Conservation (phyloP, 106 monocot species). For the Triglochin maritima region DNA sequence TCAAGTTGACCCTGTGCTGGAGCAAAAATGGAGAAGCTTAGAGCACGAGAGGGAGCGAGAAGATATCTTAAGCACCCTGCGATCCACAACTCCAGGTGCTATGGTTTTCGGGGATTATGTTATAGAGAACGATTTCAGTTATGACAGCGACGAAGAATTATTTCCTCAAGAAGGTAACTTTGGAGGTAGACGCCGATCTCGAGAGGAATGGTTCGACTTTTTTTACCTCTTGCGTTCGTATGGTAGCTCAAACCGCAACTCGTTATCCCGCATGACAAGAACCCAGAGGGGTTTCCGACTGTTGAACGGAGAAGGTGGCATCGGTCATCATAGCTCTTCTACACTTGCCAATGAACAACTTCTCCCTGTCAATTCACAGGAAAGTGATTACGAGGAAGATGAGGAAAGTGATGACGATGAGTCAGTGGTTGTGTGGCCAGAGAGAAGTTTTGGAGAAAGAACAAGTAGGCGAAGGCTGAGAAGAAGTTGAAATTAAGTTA, state of each 20-base stretch:
- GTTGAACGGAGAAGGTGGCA: no score
- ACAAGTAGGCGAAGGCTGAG: no score
- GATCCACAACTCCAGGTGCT: conserved; percentile 23
- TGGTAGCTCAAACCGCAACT: neutral
- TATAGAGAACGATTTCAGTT: conserved; percentile 6
- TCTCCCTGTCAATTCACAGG: no score
- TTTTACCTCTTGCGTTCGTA: conserved; percentile 7
- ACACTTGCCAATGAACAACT: no score
- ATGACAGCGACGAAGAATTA: conserved; percentile 8
- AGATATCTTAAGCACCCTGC: conserved; percentile 20
- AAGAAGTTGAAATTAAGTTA: no score
- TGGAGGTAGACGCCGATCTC: neutral
- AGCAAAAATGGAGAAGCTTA: conserved; percentile 25
- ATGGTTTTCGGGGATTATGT: conserved; percentile 28
- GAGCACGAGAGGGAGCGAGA: conserved; percentile 24
- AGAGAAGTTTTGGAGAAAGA: no score
- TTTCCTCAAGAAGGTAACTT: neutral
- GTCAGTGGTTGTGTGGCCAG: no score
- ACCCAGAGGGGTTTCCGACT: conserved; percentile 1
- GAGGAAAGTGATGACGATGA: no score
- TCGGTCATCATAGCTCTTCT: no score
- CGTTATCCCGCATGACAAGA: conserved; percentile 3
- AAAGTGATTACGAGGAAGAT: no score
- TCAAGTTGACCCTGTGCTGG: conserved; percentile 19
- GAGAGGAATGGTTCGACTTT: conserved; percentile 8